These are phyloP conservation scores for Trichophyton equinum DNA, from an alignment of 2,329 filamentous ascomycete species.

Conservation along the genomic window DNA sequence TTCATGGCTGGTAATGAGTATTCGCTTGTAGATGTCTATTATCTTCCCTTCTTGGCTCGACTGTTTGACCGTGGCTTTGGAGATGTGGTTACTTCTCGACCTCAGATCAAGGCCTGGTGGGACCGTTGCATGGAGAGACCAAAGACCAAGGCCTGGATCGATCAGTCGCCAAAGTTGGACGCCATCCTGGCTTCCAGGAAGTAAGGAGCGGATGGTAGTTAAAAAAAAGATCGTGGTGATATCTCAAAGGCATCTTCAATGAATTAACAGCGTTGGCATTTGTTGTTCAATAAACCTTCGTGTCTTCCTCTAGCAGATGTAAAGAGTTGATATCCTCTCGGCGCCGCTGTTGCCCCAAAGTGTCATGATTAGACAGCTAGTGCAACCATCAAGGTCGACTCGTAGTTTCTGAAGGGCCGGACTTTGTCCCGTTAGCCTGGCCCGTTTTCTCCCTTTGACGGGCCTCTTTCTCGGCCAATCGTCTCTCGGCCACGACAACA, in stretches of 20 bases:
- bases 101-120: constrained; percentile 34
- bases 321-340: background rate
- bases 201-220: background rate
- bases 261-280: background rate
- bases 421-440: background rate
- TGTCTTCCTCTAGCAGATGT: background rate
- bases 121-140: constrained; percentile 9
- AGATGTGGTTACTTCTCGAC: constrained; percentile 26
- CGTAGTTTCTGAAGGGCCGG: background rate
- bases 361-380: background rate
- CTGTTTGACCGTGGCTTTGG: constrained; percentile 32
- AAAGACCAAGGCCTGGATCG: constrained; percentile 3
- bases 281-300: background rate
- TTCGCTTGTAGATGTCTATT: constrained; percentile 37
- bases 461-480: constrained; percentile 24
- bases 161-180: background rate
- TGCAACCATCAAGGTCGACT: background rate
- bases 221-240: background rate
- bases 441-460: constrained; percentile 11
- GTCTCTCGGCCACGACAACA: constrained; percentile 28
- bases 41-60: constrained; percentile 35
- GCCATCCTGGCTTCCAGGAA: background rate
- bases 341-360: background rate
- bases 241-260: background rate
- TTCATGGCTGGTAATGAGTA: constrained; percentile 38